phyloP scores from a whole-genome alignment of 305 asterid species.

The Rubia tinctorum region DNA sequence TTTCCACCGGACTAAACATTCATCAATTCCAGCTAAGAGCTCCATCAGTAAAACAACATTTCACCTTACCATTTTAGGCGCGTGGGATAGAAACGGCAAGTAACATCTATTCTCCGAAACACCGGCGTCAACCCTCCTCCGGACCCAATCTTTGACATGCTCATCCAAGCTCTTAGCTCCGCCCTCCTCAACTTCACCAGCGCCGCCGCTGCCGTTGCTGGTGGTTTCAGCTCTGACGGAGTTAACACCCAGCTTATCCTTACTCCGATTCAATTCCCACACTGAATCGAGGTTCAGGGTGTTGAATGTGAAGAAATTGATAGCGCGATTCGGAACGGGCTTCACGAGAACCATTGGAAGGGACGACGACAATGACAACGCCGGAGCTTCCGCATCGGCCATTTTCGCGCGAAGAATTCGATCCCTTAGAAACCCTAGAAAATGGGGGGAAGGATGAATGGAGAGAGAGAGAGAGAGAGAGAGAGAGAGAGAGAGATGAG shows the following conservation, averaged over 20 bases:
- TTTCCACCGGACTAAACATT: background rate
- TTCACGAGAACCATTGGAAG: conserved; percentile 13
- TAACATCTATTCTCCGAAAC: conserved; percentile 38
- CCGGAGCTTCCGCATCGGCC: conserved; percentile 24
- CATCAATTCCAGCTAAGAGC: background rate
- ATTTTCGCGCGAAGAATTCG: background rate
- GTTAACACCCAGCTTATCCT: conserved; percentile 2
- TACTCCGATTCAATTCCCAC: conserved; percentile 2
- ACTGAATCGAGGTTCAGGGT: conserved; percentile 7
- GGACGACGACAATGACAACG: conserved; percentile 15
- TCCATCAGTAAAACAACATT: background rate
- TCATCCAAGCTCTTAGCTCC: conserved; percentile 25
- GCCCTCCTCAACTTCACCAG: conserved; percentile 18
- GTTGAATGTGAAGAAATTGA: background rate
- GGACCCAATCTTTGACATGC: conserved; percentile 39
- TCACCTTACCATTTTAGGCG: conserved; percentile 49
- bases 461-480: background rate
- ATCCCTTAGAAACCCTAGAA: conserved; percentile 5
- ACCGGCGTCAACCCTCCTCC: conserved; percentile 40
- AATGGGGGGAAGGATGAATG: background rate
- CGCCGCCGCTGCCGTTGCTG: background rate
- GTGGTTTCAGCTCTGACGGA: background rate
- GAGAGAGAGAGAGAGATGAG: background rate
- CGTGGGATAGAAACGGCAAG: conserved; percentile 53
- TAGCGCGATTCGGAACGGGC: conserved; percentile 13